These are phyloP conservation scores for Halophytophthora polymorphica DNA, from an alignment of 352 stramenopile species.

Conservation along the genomic window DNA sequence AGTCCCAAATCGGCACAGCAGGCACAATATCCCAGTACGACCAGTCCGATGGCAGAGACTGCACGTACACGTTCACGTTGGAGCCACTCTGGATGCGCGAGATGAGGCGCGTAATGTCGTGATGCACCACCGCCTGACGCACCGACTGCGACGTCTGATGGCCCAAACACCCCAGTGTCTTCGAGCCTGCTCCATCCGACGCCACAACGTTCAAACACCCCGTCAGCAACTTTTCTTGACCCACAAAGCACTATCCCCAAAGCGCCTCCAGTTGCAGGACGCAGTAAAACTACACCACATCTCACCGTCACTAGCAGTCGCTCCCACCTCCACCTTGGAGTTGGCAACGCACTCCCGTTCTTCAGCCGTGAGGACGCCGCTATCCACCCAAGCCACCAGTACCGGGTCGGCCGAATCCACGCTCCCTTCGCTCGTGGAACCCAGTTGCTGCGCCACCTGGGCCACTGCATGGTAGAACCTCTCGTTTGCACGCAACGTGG, in stretches of 20 bases:
- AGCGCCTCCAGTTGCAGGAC: no score
- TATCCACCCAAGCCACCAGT: slow-evolving; percentile 37
- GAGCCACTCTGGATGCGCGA: slow-evolving; percentile 39
- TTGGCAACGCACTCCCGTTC: slow-evolving; percentile 26
- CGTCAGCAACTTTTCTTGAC: not conserved
- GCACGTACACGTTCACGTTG: slow-evolving; percentile 56
- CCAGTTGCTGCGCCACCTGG: slow-evolving; percentile 30
- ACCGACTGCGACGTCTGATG: slow-evolving; percentile 66
- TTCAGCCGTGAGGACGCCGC: slow-evolving; percentile 28
- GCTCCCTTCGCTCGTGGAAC: slow-evolving; percentile 7
- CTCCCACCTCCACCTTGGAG: slow-evolving; percentile 14
- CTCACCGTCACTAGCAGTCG: slow-evolving; percentile 14
- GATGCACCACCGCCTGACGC: slow-evolving; percentile 59
- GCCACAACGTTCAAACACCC: not conserved
- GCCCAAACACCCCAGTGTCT: slow-evolving; percentile 54
- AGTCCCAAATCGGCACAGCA: not conserved
- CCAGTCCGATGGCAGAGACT: not conserved
- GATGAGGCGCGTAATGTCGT: slow-evolving; percentile 64
- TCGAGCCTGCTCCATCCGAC: slow-evolving; percentile 16
- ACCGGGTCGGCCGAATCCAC: slow-evolving; percentile 19
- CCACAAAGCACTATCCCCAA: no score
- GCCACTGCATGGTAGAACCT: slow-evolving; percentile 40
- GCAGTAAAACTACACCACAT: not conserved
- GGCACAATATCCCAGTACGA: not conserved
- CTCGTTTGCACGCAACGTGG: slow-evolving; percentile 42